These are phyloP conservation scores for Dryadomyces sulphureus DNA, from an alignment of 2,329 filamentous ascomycete genomes.

Conservation along the genomic window DNA sequence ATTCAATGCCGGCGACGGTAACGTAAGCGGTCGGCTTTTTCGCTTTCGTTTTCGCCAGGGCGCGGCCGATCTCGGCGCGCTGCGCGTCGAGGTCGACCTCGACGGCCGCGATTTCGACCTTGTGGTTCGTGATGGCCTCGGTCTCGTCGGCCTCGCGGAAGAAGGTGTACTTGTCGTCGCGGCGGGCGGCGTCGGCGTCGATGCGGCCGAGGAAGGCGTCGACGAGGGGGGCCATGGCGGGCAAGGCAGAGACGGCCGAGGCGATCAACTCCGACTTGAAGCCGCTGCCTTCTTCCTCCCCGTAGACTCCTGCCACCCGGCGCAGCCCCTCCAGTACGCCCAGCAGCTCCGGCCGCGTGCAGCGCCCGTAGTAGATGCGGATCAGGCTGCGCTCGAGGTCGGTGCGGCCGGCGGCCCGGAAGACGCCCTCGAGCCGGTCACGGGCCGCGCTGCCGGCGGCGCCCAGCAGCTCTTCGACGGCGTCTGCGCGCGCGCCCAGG, in stretches of 20 bases:
- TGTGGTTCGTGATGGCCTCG: slow-evolving; percentile 76
- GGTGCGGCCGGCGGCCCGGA: slow-evolving; percentile 47
- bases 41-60: slow-evolving; percentile 44
- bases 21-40: slow-evolving; percentile 54
- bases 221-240: slow-evolving; percentile 59
- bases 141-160: slow-evolving; percentile 80
- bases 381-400: slow-evolving; percentile 91
- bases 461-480: slow-evolving; percentile 73
- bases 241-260: slow-evolving; percentile 59
- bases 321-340: slow-evolving; percentile 76
- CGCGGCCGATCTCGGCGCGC: slow-evolving; percentile 52
- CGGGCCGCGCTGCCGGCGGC: slow-evolving; percentile 50
- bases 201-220: slow-evolving; percentile 69
- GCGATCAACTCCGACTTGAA: slow-evolving; percentile 59
- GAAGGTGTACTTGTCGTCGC: slow-evolving; percentile 87
- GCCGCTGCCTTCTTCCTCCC: slow-evolving; percentile 48
- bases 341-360: slow-evolving; percentile 75
- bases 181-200: slow-evolving; percentile 66
- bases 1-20: slow-evolving; percentile 83
- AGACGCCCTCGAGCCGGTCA: slow-evolving; percentile 58
- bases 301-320: slow-evolving; percentile 62
- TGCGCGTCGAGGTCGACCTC: slow-evolving; percentile 80
- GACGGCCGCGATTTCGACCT: slow-evolving; percentile 79
- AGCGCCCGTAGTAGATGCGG: slow-evolving; percentile 95
- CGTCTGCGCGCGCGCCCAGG: slow-evolving; percentile 65